These are phyloP conservation scores for Polyporus arcularius DNA, from an alignment of 768 basidiomycete species.

Conservation along the genomic window DNA sequence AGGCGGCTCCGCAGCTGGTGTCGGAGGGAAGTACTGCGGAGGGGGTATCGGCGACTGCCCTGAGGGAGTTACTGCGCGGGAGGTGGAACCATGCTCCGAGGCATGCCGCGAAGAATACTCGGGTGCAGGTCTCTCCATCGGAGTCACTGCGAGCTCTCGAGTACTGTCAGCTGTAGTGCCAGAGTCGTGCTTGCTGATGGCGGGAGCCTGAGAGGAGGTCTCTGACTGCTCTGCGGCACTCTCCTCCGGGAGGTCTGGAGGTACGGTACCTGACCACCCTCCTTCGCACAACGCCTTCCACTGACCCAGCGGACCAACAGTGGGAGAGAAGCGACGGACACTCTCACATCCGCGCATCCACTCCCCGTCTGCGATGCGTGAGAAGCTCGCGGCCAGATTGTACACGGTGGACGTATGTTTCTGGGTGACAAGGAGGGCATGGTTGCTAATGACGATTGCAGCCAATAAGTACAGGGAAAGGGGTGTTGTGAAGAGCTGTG, in stretches of 20 bases:
- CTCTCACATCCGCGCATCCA: constrained; percentile 74
- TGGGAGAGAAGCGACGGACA: constrained; percentile 66
- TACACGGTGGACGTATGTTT: constrained; percentile 60
- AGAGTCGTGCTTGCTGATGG: not conserved
- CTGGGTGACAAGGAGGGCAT: constrained; percentile 61
- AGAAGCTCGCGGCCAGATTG: constrained; percentile 61
- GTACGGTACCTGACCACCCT: constrained; percentile 59
- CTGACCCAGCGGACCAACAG: constrained; percentile 70
- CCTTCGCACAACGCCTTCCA: constrained; percentile 78
- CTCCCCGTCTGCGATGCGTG: constrained; percentile 76
- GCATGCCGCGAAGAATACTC: constrained; percentile 20
- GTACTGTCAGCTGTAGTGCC: not conserved
- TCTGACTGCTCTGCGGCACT: constrained; percentile 15
- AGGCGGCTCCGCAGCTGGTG: constrained; percentile 4
- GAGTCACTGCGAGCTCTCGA: not conserved
- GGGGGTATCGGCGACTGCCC: constrained; percentile 19
- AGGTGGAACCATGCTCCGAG: constrained; percentile 17
- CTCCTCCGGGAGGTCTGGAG: constrained; percentile 42
- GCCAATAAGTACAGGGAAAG: not conserved
- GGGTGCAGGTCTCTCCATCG: constrained; percentile 15
- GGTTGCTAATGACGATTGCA: constrained; percentile 51
- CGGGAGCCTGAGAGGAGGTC: constrained; percentile 5
- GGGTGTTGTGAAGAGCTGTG: not conserved
- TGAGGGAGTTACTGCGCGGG: constrained; percentile 20
- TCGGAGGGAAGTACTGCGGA: constrained; percentile 21